Evolutionary conservation across 495 filamentous ascomycete species (phyloP).

Genomic region (Pyrenopolyporus hunteri): DNA sequence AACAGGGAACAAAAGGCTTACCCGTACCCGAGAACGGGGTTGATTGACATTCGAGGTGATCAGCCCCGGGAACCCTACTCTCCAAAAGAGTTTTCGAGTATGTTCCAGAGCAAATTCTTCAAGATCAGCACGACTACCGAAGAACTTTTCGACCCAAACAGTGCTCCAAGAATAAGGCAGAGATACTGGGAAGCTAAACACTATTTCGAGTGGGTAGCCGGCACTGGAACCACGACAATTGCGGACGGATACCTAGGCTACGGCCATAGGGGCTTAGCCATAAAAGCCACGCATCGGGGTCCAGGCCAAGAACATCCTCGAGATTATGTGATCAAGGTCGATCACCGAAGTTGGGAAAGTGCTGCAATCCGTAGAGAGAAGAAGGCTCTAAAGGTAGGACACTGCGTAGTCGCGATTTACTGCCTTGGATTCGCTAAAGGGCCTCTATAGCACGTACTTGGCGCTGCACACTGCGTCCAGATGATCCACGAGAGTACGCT

Average conservation of each 20-base stretch:
- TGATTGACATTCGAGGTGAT: neutral
- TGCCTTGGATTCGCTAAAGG: neutral
- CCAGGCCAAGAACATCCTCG: no score
- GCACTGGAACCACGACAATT: no score
- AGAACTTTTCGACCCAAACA: neutral
- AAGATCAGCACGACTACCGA: neutral
- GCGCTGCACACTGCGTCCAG: conserved; percentile 30
- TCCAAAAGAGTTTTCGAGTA: neutral
- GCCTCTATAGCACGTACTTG: neutral
- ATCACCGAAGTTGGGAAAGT: neutral
- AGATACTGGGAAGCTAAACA: neutral
- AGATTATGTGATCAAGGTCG: neutral
- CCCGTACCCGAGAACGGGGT: neutral
- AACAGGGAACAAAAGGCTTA: neutral
- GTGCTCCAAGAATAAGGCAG: no score
- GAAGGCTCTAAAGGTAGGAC: neutral
- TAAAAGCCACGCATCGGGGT: neutral
- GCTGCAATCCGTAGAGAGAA: neutral
- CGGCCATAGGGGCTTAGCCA: neutral
- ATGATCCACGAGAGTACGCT: neutral
- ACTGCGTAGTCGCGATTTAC: neutral
- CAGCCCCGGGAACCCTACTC: neutral
- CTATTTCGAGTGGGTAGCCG: neutral
- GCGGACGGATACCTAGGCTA: no score
- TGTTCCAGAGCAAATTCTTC: neutral